Conservation (phyloP, 202 grass and related monocot species). For the Carex arenaria region DNA sequence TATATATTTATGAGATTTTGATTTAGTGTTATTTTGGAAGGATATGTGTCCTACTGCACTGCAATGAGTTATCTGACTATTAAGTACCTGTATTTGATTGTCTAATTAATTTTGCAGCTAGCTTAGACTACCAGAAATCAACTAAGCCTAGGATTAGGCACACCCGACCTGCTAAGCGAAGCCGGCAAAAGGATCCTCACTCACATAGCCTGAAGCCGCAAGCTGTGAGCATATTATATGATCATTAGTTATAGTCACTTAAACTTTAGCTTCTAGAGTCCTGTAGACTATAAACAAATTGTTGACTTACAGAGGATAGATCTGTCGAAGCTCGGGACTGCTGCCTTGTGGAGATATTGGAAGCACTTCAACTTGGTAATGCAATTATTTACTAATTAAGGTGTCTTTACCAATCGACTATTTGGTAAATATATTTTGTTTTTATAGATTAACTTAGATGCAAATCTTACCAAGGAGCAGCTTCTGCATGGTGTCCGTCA, state of each 20-base stretch:
- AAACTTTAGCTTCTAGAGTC: not conserved
- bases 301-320: constrained; percentile 35
- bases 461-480: constrained; percentile 39
- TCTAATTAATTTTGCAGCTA: constrained; percentile 19
- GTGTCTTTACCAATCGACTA: not conserved
- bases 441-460: constrained; percentile 29
- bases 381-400: not conserved
- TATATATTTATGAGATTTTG: not conserved
- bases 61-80: not conserved
- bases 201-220: constrained; percentile 24
- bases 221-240: constrained; percentile 23
- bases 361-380: constrained; percentile 48
- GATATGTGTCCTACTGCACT: not conserved
- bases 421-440: constrained; percentile 1
- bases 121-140: constrained; percentile 36
- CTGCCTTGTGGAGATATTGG: constrained; percentile 47
- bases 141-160: constrained; percentile 35
- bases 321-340: constrained; percentile 35
- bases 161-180: constrained; percentile 19
- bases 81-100: constrained; percentile 6
- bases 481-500: constrained; percentile 32
- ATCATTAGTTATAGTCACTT: not conserved
- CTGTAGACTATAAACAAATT: constrained; percentile 1
- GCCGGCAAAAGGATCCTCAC: constrained; percentile 24
- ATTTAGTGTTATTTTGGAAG: not conserved